Base-by-base conservation (phyloP, 2,329 filamentous ascomycete genomes). In the Sordariomycetes sp. region DNA sequence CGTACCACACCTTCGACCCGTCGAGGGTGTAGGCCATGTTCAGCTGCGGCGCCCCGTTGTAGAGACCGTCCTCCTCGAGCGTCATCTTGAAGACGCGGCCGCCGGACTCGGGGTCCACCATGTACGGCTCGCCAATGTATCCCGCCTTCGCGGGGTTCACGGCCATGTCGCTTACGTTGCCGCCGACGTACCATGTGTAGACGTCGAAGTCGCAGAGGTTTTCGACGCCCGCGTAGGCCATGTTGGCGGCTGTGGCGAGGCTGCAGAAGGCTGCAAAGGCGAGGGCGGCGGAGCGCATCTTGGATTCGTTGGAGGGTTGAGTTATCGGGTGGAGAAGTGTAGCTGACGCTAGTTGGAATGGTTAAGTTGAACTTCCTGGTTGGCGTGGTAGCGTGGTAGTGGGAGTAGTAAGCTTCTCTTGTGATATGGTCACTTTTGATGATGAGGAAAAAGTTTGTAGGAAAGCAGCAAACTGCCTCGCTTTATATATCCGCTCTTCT, bases 71-170 rank as follows among this genome's bases (percentile, higher is more conserved):
- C 28, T 63, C 55, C 1, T 62, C 58, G 24, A 58, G 52, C 8
- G 71, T 71, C 55, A 73, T 63, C 63, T 74, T 74, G 60, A 74
- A 62, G 32, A 70, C 64, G 58, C 64, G 67, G 52, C 72, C 72
- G 56, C 72, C 72, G 3, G 69, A 70, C 32, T 62, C 57, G 51
- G 69, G 64, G 65, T 74, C 72, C 42, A 62, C 62, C 25, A 57
- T 50, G 60, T 71, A 72, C 22, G 55, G 53, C 64, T 73, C 70
- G 50, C 52, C 53, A 64, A 69, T 73, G 53, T 48, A 57, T 56
- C 64, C 65, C 55, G 63, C 65, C 3, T 32, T 3, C 22, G n/a
- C 5, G 20, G n/a, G n/a, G 8, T 22, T 20, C 5, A 12, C n/a
- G n/a, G 8, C n/a, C 3, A 24, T 24, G 20, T 50, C 45, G 17